Conservation (phyloP, 2,329 filamentous ascomycete species). For the Epichloe uncinata region DNA sequence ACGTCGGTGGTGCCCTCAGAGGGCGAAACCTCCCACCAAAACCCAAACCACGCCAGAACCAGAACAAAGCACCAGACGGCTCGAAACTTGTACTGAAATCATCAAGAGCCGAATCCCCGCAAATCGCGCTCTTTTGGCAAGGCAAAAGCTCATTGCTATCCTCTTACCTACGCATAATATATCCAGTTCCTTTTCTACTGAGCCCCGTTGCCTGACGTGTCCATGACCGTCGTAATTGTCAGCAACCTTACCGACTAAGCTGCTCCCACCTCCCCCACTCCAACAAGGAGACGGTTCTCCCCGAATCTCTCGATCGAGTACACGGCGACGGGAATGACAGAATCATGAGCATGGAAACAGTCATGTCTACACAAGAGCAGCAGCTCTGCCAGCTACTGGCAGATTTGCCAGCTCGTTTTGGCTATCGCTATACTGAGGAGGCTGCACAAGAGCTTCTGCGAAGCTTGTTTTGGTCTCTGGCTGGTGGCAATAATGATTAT, state of each 20-base stretch:
- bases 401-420: slow-evolving; percentile 58
- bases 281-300: not conserved
- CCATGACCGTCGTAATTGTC: not conserved
- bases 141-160: not conserved
- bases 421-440: slow-evolving; percentile 60
- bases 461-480: slow-evolving; percentile 77
- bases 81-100: not conserved
- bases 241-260: slow-evolving; percentile 7
- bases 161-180: not conserved
- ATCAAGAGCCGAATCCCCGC: not conserved
- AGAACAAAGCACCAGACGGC: not conserved
- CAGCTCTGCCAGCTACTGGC: slow-evolving; percentile 74
- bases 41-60: not conserved
- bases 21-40: not conserved
- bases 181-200: not conserved
- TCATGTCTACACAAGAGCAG: slow-evolving; percentile 56
- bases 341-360: slow-evolving; percentile 32
- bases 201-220: not conserved
- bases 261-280: slow-evolving; percentile 1
- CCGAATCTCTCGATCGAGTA: not conserved
- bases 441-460: slow-evolving; percentile 61
- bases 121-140: not conserved
- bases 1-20: slow-evolving; percentile 3
- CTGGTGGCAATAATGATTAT: slow-evolving; percentile 59
- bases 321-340: slow-evolving; percentile 13